These are phyloP conservation scores for Colletotrichum sp. DNA, from an alignment of 2,329 filamentous ascomycete genomes.

Conservation along the genomic window DNA sequence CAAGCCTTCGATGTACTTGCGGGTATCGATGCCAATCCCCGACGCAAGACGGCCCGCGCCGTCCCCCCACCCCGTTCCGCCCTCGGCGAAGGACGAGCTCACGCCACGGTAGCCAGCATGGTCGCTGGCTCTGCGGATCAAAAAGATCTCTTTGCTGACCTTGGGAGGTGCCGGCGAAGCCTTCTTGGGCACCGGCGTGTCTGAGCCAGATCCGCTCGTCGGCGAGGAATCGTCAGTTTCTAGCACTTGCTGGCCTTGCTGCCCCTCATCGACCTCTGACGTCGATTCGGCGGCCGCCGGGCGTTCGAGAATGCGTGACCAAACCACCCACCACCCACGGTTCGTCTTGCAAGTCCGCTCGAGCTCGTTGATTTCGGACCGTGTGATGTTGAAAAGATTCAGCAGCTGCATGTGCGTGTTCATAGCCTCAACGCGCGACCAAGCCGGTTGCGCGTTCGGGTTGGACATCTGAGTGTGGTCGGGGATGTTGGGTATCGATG, in stretches of 20 bases:
- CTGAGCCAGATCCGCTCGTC: background rate
- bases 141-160: conserved; percentile 63
- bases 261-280: background rate
- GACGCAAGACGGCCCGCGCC: conserved; percentile 68
- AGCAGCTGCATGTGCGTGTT: conserved; percentile 70
- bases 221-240: background rate
- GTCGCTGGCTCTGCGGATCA: conserved; percentile 66
- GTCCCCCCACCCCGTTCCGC: conserved; percentile 51
- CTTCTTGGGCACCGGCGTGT: background rate
- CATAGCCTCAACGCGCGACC: conserved; percentile 68
- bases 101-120: conserved; percentile 45
- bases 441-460: conserved; percentile 32
- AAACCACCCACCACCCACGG: conserved; percentile 74
- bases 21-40: conserved; percentile 79
- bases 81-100: conserved; percentile 37
- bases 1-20: conserved; percentile 75
- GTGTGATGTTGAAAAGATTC: conserved; percentile 56
- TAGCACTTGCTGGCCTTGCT: background rate
- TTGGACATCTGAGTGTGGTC: conserved; percentile 37
- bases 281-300: conserved; percentile 1
- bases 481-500: conserved; percentile 71
- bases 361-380: conserved; percentile 46
- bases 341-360: conserved; percentile 71
- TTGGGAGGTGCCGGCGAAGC: background rate
- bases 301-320: conserved; percentile 60